phyloP scores from a whole-genome alignment of 495 filamentous ascomycete genomes.

The Penicillium macrosclerotiorum region DNA sequence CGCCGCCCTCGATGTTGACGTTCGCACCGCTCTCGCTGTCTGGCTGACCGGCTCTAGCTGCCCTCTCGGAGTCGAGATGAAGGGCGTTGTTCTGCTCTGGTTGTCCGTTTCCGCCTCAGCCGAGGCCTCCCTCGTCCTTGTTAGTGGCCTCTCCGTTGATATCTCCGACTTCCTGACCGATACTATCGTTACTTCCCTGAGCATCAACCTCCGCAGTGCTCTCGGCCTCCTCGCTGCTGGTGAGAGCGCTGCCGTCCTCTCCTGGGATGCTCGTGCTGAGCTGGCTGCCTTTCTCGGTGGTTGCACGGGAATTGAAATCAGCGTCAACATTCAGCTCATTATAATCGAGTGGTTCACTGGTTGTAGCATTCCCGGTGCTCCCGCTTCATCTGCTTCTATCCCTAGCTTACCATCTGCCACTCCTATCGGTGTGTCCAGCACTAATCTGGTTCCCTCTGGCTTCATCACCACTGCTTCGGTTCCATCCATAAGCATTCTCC shows the following conservation, averaged over 20 bases:
- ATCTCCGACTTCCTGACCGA: constrained; percentile 32
- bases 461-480: no score
- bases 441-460: constrained; percentile 8
- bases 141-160: constrained; percentile 26
- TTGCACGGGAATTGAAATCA: constrained; percentile 25
- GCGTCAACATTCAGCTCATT: constrained; percentile 36
- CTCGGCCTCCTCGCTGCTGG: constrained; percentile 35
- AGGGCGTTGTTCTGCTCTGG: constrained; percentile 44
- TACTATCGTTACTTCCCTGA: constrained; percentile 26
- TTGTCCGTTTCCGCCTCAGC: constrained; percentile 34
- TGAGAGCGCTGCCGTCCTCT: constrained; percentile 33
- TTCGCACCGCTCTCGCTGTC: constrained; percentile 33
- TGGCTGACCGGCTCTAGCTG: constrained; percentile 41
- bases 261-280: constrained; percentile 37
- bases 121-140: constrained; percentile 31
- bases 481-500: no score
- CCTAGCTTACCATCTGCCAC: constrained; percentile 18
- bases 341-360: constrained; percentile 44
- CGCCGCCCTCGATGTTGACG: constrained; percentile 24
- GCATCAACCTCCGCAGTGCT: constrained; percentile 34
- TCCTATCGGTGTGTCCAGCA: constrained; percentile 6
- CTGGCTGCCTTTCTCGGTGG: constrained; percentile 43
- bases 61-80: constrained; percentile 40
- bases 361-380: constrained; percentile 30
- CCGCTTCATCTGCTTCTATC: constrained; percentile 16